Evolutionary conservation across 768 basidiomycete species (phyloP).

Genomic region (Clitopilus passeckerianus): DNA sequence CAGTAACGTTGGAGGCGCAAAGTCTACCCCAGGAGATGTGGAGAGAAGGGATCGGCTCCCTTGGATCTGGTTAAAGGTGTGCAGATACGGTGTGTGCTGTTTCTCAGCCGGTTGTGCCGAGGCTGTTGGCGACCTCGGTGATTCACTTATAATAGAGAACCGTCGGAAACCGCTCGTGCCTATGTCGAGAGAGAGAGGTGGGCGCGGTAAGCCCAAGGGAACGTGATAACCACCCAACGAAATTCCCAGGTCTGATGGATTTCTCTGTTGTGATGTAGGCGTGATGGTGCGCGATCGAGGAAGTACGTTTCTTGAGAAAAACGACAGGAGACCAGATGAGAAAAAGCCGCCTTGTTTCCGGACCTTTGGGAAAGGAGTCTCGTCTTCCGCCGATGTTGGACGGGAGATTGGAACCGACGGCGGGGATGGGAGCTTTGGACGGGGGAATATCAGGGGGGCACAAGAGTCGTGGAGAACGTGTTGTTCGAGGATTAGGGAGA

Average conservation of each 20-base stretch:
- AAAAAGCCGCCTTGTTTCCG: constrained; percentile 13
- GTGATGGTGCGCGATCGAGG: constrained; percentile 16
- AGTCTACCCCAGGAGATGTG: constrained; percentile 44
- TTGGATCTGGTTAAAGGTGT: constrained; percentile 36
- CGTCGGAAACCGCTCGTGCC: constrained; percentile 20
- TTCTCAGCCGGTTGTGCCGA: constrained; percentile 10
- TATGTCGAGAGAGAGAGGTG: constrained; percentile 20
- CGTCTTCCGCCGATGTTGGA: neutral
- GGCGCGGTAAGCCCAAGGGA: constrained; percentile 5
- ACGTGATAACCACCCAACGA: neutral
- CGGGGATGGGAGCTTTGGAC: constrained; percentile 20
- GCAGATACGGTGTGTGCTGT: constrained; percentile 27
- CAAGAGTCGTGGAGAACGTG: constrained; percentile 46
- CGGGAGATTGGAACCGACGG: constrained; percentile 16
- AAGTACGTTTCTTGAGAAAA: constrained; percentile 29
- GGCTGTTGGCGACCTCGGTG: constrained; percentile 10
- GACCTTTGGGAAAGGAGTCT: constrained; percentile 6
- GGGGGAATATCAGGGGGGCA: constrained; percentile 40
- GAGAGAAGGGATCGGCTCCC: constrained; percentile 37
- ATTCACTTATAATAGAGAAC: constrained; percentile 34
- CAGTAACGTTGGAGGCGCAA: constrained; percentile 45
- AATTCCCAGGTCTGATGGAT: constrained; percentile 36
- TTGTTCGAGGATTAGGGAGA: constrained; percentile 60
- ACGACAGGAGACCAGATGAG: constrained; percentile 34
- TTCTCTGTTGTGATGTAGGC: constrained; percentile 20